Conservation (phyloP, 495 filamentous ascomycete genomes). For the Penicillium odoratum region DNA sequence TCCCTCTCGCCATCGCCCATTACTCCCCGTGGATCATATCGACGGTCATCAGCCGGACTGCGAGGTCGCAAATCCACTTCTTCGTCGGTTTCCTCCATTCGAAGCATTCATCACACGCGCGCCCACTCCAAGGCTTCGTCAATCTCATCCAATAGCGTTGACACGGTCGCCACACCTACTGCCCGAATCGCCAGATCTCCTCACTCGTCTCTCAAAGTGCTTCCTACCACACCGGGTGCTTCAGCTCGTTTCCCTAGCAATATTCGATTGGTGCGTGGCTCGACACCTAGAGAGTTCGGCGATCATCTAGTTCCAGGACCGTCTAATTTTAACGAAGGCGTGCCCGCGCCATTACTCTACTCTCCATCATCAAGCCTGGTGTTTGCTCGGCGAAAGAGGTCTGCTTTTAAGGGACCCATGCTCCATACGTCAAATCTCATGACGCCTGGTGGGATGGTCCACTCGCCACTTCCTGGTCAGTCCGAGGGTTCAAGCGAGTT, state of each 20-base stretch:
- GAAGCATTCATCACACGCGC: slow-evolving; percentile 84
- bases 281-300: slow-evolving; percentile 31
- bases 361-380: slow-evolving; percentile 65
- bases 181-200: slow-evolving; percentile 69
- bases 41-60: slow-evolving; percentile 71
- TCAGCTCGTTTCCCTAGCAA: slow-evolving; percentile 77
- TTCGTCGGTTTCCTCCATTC: slow-evolving; percentile 89
- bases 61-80: slow-evolving; percentile 95
- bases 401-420: slow-evolving; percentile 86
- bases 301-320: slow-evolving; percentile 27
- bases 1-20: slow-evolving; percentile 88
- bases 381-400: slow-evolving; percentile 88
- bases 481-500: slow-evolving; percentile 46
- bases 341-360: slow-evolving; percentile 40
- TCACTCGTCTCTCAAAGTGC: slow-evolving; percentile 87
- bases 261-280: slow-evolving; percentile 76
- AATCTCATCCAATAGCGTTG: slow-evolving; percentile 78
- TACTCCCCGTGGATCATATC: slow-evolving; percentile 81
- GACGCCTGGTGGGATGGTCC: slow-evolving; percentile 36
- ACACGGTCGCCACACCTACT: slow-evolving; percentile 65
- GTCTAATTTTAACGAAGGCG: slow-evolving; percentile 41
- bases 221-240: slow-evolving; percentile 85
- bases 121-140: slow-evolving; percentile 93
- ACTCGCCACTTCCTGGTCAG: slow-evolving; percentile 38
- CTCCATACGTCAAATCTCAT: slow-evolving; percentile 54